Evolutionary conservation across 2,329 filamentous ascomycete genomes (phyloP).

Genomic region (Alternaria triticimaculans): DNA sequence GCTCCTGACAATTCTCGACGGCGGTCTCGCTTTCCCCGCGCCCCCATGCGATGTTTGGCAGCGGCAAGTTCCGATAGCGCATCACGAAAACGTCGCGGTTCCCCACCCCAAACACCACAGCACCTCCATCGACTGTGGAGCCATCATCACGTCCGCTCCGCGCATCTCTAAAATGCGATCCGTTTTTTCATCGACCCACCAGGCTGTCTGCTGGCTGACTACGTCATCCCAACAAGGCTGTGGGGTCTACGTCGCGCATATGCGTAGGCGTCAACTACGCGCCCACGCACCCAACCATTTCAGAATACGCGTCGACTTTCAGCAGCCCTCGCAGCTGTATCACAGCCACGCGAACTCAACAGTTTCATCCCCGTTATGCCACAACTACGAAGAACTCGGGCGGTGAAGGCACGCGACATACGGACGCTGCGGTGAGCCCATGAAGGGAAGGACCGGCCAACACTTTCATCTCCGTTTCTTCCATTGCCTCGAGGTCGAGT

Average conservation of each 20-base stretch:
- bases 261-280: background rate
- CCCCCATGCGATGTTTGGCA: background rate
- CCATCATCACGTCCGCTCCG: background rate
- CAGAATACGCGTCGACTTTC: background rate
- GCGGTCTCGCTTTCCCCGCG: conserved; percentile 9
- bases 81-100: background rate
- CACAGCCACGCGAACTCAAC: background rate
- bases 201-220: background rate
- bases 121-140: background rate
- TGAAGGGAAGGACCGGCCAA: background rate
- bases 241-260: background rate
- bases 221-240: background rate
- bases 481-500: background rate
- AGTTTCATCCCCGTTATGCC: background rate
- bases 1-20: conserved; percentile 2
- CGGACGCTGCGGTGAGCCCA: background rate
- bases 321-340: background rate
- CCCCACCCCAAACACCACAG: background rate
- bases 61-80: background rate
- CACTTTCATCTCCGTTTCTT: background rate
- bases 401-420: background rate
- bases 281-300: background rate
- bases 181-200: background rate
- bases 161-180: no score
- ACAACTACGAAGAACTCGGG: background rate